Evolutionary conservation across 108 stramenopile genomes (phyloP).

Genomic region (Fragilaria crotonensis): DNA sequence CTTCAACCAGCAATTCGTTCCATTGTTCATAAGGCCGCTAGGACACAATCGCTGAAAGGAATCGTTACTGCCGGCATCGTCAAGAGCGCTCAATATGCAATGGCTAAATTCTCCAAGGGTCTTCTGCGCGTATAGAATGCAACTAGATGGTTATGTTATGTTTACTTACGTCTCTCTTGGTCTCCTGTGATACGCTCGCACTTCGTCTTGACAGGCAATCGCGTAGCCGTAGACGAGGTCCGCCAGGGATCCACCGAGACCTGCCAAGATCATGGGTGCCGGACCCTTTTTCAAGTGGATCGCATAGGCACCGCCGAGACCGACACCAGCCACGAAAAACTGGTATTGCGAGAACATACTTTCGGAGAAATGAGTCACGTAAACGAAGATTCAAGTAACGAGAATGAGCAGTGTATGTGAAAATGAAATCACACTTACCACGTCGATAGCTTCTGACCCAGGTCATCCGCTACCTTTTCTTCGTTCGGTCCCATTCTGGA

Average conservation of each 20-base stretch:
- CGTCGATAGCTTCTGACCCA: too few species aligned
- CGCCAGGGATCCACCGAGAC: slow-evolving; percentile 4
- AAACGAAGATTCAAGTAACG: too few species aligned
- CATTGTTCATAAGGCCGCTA: slow-evolving; percentile 66
- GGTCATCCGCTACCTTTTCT: too few species aligned
- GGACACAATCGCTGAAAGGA: slow-evolving; percentile 74
- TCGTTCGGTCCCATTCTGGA: too few species aligned
- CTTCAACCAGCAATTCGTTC: slow-evolving; percentile 20
- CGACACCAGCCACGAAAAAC: slow-evolving; percentile 7
- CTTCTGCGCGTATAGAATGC: too few species aligned
- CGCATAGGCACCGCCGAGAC: slow-evolving; percentile 5
- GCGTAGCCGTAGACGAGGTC: slow-evolving; percentile 8
- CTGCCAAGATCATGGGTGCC: slow-evolving; percentile 3
- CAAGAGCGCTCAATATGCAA: slow-evolving; percentile 60
- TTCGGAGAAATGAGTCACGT: too few species aligned
- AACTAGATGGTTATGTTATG: too few species aligned
- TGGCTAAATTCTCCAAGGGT: slow-evolving; percentile 78
- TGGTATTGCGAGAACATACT: slow-evolving; percentile 5
- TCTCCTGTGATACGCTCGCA: slow-evolving; percentile 1
- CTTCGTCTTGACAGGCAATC: slow-evolving; percentile 4
- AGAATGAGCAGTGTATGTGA: too few species aligned
- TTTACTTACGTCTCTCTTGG: too few species aligned
- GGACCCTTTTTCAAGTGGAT: neutral
- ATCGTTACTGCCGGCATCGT: slow-evolving; percentile 59
- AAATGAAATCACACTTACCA: too few species aligned